A percentile compares a stretch with the other conserved stretches of the same genome.
phyloP scores from a whole-genome alignment of 306 rosid genomes.

The Pterocarpus macrocarpus region DNA sequence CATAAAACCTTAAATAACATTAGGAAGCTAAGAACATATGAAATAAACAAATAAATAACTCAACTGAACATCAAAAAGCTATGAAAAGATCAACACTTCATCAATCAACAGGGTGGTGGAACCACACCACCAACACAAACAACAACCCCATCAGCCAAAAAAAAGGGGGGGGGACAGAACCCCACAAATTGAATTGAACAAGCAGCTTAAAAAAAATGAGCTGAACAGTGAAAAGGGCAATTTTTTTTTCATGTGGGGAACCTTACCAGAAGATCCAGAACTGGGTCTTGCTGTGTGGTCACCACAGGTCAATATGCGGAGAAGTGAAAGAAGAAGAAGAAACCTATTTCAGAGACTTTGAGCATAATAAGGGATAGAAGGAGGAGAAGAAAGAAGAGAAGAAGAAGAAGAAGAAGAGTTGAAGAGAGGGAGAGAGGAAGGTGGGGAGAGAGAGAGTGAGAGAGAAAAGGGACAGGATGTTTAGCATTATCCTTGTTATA shows the following conservation, averaged over 20 bases:
- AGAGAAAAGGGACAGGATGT: conserved; percentile 3
- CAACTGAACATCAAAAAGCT: background rate
- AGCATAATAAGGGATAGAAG: background rate
- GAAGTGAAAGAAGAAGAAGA: conserved; percentile 5
- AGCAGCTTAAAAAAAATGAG: background rate
- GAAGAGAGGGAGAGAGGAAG: conserved; percentile 23
- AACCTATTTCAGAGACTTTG: background rate
- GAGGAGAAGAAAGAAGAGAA: background rate
- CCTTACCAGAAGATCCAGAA: conserved; percentile 50
- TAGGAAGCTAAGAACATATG: background rate
- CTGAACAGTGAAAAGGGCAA: background rate
- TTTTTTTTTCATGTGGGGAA: background rate
- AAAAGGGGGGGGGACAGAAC: background rate
- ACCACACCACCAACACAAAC: conserved; percentile 20
- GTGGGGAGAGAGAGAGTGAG: conserved; percentile 30
- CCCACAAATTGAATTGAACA: conserved; percentile 16
- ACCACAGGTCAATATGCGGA: conserved; percentile 3
- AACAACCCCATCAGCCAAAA: background rate
- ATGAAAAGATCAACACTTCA: background rate
- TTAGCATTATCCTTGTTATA: conserved; percentile 48
- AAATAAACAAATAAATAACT: background rate
- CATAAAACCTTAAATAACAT: background rate
- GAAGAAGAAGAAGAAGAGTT: background rate
- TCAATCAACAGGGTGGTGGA: background rate
- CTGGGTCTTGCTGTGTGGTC: conserved; percentile 17